phyloP scores from a whole-genome alignment of 768 basidiomycete species.

The Pleurotus platypus region DNA sequence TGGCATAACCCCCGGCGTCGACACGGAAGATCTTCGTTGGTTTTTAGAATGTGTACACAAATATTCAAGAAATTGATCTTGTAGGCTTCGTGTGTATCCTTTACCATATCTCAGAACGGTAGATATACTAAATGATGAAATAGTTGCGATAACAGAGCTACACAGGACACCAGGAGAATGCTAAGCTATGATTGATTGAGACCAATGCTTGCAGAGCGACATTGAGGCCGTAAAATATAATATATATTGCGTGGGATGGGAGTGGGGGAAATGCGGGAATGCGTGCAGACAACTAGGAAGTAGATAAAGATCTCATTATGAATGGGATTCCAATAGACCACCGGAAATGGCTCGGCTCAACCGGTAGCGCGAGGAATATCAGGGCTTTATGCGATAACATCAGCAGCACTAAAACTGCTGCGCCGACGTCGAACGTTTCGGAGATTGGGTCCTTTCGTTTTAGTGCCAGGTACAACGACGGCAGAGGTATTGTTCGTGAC shows the following conservation, averaged over 20 bases:
- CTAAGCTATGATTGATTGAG: conserved; percentile 5
- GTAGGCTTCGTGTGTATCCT: background rate
- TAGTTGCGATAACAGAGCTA: background rate
- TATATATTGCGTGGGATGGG: conserved; percentile 28
- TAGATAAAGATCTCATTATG: conserved; percentile 12
- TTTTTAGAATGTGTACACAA: conserved; percentile 90
- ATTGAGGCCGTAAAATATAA: conserved; percentile 10
- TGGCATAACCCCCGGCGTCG: conserved; percentile 93
- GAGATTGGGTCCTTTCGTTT: conserved; percentile 70
- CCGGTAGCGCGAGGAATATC: conserved; percentile 1
- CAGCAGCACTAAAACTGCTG: conserved; percentile 86
- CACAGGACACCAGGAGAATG: background rate
- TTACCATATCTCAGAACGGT: background rate
- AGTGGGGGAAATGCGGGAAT: conserved; percentile 24
- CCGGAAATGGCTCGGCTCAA: background rate
- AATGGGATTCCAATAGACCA: conserved; percentile 3
- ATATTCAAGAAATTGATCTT: conserved; percentile 43
- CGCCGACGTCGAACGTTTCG: conserved; percentile 71
- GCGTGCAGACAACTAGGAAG: conserved; percentile 12
- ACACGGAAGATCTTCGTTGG: conserved; percentile 89
- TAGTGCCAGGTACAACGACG: conserved; percentile 70
- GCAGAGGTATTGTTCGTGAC: conserved; percentile 68
- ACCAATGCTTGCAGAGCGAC: conserved; percentile 1
- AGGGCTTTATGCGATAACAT: conserved; percentile 64
- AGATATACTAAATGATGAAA: background rate